Percentiles rank a stretch among this genome's conserved stretches.
These are phyloP conservation scores for Pythium aphanidermatum DNA, from an alignment of 352 stramenopile genomes.

Conservation along the genomic window DNA sequence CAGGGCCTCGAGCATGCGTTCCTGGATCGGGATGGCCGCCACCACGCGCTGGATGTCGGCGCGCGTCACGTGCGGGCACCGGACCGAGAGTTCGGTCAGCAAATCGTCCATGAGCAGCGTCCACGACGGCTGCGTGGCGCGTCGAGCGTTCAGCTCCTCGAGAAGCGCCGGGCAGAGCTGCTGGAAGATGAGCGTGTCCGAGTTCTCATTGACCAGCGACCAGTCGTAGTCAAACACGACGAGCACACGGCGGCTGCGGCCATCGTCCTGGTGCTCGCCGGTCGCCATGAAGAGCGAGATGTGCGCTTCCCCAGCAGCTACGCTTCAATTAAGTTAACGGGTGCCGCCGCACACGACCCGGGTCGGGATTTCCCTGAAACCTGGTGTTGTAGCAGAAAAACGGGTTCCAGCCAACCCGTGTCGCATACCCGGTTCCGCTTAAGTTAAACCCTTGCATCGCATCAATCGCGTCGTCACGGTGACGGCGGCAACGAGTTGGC, in stretches of 20 bases:
- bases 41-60: slow-evolving; percentile 36
- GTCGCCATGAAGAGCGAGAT: not conserved
- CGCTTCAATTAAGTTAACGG: slow-evolving; percentile 5
- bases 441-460: too few species aligned
- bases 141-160: slow-evolving; percentile 22
- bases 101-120: slow-evolving; percentile 67
- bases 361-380: too few species aligned
- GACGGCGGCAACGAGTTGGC: not conserved
- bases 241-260: slow-evolving; percentile 22
- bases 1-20: slow-evolving; percentile 64
- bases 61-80: slow-evolving; percentile 31
- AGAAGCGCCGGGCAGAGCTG: slow-evolving; percentile 56
- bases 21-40: slow-evolving; percentile 46
- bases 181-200: slow-evolving; percentile 73
- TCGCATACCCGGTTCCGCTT: too few species aligned
- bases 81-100: slow-evolving; percentile 29
- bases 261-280: not conserved
- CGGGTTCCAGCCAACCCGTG: not conserved
- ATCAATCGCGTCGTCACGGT: too few species aligned
- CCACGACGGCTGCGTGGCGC: slow-evolving; percentile 33
- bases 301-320: not conserved
- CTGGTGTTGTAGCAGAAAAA: not conserved
- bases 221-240: slow-evolving; percentile 84
- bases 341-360: too few species aligned
- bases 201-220: slow-evolving; percentile 81